Evolutionary conservation across 1,284 basidiomycete species (phyloP).

Genomic region (Naganishia liquefaciens): DNA sequence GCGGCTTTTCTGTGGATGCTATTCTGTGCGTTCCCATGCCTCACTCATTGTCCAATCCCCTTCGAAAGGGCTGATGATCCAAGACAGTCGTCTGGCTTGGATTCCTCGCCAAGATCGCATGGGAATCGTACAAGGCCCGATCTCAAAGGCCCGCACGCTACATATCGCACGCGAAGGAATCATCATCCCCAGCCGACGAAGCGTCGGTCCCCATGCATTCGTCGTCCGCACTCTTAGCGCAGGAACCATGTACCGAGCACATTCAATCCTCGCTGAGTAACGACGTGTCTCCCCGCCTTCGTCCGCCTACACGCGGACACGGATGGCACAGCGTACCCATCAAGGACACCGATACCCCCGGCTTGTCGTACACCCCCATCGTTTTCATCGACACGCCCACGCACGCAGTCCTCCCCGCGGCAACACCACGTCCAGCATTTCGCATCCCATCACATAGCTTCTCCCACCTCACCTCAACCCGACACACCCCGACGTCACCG

Average conservation of each 20-base stretch:
- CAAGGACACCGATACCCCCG: too few species aligned
- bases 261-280: too few species aligned
- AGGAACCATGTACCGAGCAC: too few species aligned
- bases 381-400: neutral
- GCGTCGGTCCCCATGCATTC: neutral
- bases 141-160: slow-evolving; percentile 23
- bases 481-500: neutral
- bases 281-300: too few species aligned
- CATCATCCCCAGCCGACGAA: slow-evolving; percentile 19
- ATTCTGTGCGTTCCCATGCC: slow-evolving; percentile 19
- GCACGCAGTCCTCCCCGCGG: neutral
- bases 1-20: slow-evolving; percentile 76
- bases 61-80: slow-evolving; percentile 2
- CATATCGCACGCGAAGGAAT: slow-evolving; percentile 38
- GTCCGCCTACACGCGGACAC: too few species aligned
- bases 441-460: neutral
- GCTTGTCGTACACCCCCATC: too few species aligned
- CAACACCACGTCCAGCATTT: neutral
- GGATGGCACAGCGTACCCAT: too few species aligned
- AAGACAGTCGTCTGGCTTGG: slow-evolving; percentile 41
- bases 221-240: too few species aligned
- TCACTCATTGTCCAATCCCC: slow-evolving; percentile 19
- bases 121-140: slow-evolving; percentile 44
- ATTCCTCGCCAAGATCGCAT: slow-evolving; percentile 41
- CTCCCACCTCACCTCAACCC: neutral